These are phyloP conservation scores for Zalerion maritima DNA, from an alignment of 495 filamentous ascomycete genomes.

Conservation along the genomic window DNA sequence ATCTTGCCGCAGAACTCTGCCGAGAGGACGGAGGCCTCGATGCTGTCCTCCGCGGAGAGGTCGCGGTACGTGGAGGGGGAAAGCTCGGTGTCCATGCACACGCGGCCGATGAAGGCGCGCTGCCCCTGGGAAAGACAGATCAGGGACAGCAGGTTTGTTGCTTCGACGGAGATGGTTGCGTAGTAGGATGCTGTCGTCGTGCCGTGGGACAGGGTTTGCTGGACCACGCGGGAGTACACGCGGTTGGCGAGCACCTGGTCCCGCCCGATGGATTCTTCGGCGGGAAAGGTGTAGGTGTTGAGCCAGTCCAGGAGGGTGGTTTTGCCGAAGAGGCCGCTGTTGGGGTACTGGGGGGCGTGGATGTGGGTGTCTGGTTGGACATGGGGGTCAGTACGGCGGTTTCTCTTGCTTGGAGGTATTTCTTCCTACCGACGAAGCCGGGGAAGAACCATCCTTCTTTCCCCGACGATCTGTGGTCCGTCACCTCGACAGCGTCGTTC, in stretches of 20 bases:
- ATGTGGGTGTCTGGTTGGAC: conserved; percentile 79
- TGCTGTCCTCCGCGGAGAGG: conserved; percentile 35
- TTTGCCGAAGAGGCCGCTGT: conserved; percentile 79
- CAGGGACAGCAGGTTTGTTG: conserved; percentile 78
- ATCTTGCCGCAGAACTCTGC: conserved; percentile 53
- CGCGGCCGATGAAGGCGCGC: conserved; percentile 76
- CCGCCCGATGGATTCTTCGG: conserved; percentile 61
- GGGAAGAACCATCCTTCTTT: conserved; percentile 62
- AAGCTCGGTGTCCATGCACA: conserved; percentile 69
- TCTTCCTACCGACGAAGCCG: conserved; percentile 69
- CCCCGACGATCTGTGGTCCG: conserved; percentile 12
- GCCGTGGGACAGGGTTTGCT: conserved; percentile 69
- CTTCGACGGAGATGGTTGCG: conserved; percentile 65
- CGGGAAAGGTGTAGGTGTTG: conserved; percentile 85
- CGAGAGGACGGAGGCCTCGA: conserved; percentile 41
- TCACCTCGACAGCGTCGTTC: conserved; percentile 23
- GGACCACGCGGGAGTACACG: conserved; percentile 62
- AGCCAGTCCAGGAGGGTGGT: conserved; percentile 86
- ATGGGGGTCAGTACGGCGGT: not conserved
- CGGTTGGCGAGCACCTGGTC: conserved; percentile 29
- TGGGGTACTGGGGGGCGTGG: conserved; percentile 88
- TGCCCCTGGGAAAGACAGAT: conserved; percentile 65
- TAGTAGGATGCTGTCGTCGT: conserved; percentile 89
- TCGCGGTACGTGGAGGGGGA: conserved; percentile 68
- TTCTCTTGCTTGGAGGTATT: not conserved